Percentiles rank a stretch among this genome's conserved stretches.
Conservation (phyloP, 352 stramenopile genomes). For the Phytophthora parvispora region DNA sequence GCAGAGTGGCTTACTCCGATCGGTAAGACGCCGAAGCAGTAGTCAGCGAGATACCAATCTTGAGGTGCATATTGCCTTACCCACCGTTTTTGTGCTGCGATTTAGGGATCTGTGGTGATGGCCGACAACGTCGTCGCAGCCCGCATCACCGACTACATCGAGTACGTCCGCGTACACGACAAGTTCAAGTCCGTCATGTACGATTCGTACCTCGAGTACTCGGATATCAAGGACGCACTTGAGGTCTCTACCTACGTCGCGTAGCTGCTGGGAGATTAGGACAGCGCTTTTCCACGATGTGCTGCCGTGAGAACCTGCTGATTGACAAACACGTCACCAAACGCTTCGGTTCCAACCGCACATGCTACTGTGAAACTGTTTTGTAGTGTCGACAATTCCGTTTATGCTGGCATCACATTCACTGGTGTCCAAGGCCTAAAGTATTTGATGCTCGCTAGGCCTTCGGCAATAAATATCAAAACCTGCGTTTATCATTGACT, state of each 20-base stretch:
- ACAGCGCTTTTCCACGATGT: too few relatives aligned
- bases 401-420: too few relatives aligned
- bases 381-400: too few relatives aligned
- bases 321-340: too few relatives aligned
- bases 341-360: too few relatives aligned
- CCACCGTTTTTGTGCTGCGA: background rate
- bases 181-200: conserved; percentile 45
- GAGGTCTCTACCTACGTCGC: conserved; percentile 45
- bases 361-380: too few relatives aligned
- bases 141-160: conserved; percentile 42
- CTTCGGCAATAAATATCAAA: background rate
- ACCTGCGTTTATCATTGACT: background rate
- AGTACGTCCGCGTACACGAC: conserved; percentile 42
- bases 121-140: conserved; percentile 51
- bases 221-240: conserved; percentile 41
- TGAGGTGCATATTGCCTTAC: background rate
- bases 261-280: background rate
- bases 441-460: background rate
- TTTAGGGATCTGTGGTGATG: conserved; percentile 45
- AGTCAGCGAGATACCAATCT: background rate
- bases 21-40: conserved; percentile 31
- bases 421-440: background rate
- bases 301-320: too few relatives aligned
- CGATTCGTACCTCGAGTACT: conserved; percentile 53
- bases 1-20: conserved; percentile 32